Percentiles rank a stretch among this genome's conserved stretches.
These are phyloP conservation scores for Colletotrichum aenigma DNA, from an alignment of 2,329 filamentous ascomycete genomes.

Conservation along the genomic window DNA sequence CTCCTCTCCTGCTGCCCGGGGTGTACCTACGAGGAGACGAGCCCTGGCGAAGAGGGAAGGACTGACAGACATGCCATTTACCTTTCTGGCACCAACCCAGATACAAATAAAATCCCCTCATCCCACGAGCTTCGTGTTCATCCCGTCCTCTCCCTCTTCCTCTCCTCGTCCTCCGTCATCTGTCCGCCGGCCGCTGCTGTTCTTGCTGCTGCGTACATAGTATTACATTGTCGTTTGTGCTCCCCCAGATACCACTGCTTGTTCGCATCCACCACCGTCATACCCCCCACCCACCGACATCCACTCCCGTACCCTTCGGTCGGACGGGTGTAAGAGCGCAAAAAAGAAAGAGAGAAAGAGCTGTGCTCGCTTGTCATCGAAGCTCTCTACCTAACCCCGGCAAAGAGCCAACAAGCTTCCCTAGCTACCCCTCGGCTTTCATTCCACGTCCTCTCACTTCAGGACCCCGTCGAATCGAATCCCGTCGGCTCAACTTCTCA, in stretches of 20 bases:
- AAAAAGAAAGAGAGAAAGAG: background rate
- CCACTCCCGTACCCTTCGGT: constrained; percentile 12
- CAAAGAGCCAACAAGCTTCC: background rate
- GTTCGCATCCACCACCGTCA: background rate
- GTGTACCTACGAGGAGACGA: background rate
- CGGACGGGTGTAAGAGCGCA: constrained; percentile 8
- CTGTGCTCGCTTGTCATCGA: constrained; percentile 13
- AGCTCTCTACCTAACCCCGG: background rate
- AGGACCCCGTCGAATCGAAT: background rate
- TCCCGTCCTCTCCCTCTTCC: background rate
- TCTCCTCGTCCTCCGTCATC: background rate
- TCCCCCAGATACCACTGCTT: background rate
- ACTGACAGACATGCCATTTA: background rate
- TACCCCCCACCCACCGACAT: constrained; percentile 5
- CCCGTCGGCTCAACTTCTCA: constrained; percentile 1
- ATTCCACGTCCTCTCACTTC: background rate
- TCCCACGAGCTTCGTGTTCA: constrained; percentile 13
- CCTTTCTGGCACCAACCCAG: background rate
- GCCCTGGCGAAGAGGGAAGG: background rate
- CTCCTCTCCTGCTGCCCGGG: background rate
- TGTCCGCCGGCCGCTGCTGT: background rate
- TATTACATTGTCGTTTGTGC: background rate
- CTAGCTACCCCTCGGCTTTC: background rate
- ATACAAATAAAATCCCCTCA: constrained; percentile 17
- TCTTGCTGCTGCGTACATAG: background rate